Conservation (phyloP, 1,284 basidiomycete genomes). For the Naganishia sp. region DNA sequence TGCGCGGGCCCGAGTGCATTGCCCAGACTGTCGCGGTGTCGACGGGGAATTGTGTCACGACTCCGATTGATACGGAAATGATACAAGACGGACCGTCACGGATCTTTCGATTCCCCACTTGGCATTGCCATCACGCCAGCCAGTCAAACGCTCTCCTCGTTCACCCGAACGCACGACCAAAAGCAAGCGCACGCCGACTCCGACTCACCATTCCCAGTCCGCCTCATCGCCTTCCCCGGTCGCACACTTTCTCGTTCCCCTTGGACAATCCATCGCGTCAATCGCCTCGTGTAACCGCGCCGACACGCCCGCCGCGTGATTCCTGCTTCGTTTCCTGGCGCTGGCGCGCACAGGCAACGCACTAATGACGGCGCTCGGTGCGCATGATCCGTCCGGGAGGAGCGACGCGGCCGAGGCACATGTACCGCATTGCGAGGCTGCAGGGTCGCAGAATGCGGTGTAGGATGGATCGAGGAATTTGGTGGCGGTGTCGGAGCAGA, state of each 20-base stretch:
- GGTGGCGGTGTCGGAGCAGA: slow-evolving; percentile 22
- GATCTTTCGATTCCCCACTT: no score
- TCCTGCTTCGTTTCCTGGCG: neutral
- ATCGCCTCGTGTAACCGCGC: neutral
- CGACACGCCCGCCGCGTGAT: neutral
- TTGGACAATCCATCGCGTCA: slow-evolving; percentile 10
- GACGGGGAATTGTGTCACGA: no score
- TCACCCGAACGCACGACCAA: neutral
- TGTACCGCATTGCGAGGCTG: slow-evolving; percentile 18
- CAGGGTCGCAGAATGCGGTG: slow-evolving; percentile 17
- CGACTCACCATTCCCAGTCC: slow-evolving; percentile 17
- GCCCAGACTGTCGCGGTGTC: no score
- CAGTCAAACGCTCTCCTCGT: neutral
- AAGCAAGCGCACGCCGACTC: neutral
- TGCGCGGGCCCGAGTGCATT: no score
- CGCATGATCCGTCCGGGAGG: slow-evolving; percentile 4
- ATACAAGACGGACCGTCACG: no score
- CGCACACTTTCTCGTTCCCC: neutral
- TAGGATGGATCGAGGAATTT: slow-evolving; percentile 18
- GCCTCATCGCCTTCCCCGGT: neutral
- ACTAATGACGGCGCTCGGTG: slow-evolving; percentile 3
- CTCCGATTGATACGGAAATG: no score
- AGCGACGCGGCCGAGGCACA: neutral
- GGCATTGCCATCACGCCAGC: no score
- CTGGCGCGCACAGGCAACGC: slow-evolving; percentile 16